Percentiles rank a stretch among this genome's conserved stretches.
phyloP scores from a whole-genome alignment of 1,284 basidiomycete genomes.

The Chalciporus sp. region DNA sequence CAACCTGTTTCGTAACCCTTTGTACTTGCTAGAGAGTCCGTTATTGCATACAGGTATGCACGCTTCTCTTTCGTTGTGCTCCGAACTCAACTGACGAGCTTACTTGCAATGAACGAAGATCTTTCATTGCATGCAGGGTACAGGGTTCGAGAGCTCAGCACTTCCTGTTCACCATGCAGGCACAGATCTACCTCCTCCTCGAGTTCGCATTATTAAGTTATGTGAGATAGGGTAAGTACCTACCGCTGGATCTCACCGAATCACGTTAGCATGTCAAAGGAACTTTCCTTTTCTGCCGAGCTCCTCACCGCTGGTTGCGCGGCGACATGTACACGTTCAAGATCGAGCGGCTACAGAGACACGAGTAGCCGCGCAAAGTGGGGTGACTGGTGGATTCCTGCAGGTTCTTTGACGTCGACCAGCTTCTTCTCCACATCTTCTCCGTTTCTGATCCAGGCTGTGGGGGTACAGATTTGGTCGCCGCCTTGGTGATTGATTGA shows the following conservation, averaged over 20 bases:
- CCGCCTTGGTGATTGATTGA: background rate
- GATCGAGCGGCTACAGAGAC: background rate
- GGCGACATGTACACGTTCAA: background rate
- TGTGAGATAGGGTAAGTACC: background rate
- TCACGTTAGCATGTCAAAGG: constrained; percentile 12
- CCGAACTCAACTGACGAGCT: background rate
- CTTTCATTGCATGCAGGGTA: too few relatives aligned
- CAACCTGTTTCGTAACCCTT: background rate
- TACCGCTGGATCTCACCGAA: constrained; percentile 3
- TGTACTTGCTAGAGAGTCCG: background rate
- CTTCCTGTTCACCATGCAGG: too few relatives aligned
- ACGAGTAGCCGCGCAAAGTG: background rate
- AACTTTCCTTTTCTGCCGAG: background rate
- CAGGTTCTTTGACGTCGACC: background rate
- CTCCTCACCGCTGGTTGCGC: background rate
- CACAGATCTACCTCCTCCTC: constrained; percentile 7
- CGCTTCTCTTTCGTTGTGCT: constrained; percentile 1
- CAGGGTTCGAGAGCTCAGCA: too few relatives aligned
- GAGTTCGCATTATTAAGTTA: constrained; percentile 3
- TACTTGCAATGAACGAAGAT: too few relatives aligned
- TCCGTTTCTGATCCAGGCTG: background rate
- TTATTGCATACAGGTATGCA: constrained; percentile 4
- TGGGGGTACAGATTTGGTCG: background rate
- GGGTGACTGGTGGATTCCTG: background rate
- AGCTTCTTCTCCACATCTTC: background rate